Base-by-base conservation (phyloP, 2,329 filamentous ascomycete species). In the Curvularia lunata region DNA sequence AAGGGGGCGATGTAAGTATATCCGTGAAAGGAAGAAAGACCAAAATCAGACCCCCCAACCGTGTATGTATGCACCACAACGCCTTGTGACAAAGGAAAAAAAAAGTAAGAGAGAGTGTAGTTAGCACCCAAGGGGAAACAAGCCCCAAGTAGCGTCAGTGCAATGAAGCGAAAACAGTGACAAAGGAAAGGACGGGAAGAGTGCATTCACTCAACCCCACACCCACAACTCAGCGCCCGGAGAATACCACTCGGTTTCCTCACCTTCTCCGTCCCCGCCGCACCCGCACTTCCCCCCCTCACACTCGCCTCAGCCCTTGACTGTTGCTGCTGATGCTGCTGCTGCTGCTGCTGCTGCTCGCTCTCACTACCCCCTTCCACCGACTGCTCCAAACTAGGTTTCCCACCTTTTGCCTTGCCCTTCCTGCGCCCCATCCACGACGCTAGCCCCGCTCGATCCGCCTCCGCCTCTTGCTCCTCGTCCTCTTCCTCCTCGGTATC, bases 181-280 rank as follows among this genome's bases (percentile, higher is more conserved):
- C n/a, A n/a, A n/a, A n/a, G n/a, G n/a, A n/a, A n/a, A n/a, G n/a
- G n/a, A n/a, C n/a, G 13, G 23, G 32, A 27, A 5, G 27, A 25
- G 37, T 8, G 19, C 16, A 61, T 52, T 18, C 23, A 34, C 12
- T 58, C 56, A 52, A 42, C 52, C 23, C 49, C 42, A 56, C 68
- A 71, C 18, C 74, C 73, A 65, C 74, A 76, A 40, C 69, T 75
- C 51, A 76, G 61, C 13, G 64, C 72, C 55, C 70, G 71, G 8
- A 73, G 66, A 56, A 75, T 74, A 9, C 66, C 67, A 48, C 66
- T 69, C 16, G 65, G 56, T 42, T 59, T 63, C 48, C 58, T 64
- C 55, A 56, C 65, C 59, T 67, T 63, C 52, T 47, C 27, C 4
- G n/a, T 30, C 46, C 38, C 47, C 43, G 34, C 50, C 27, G 28